Base-by-base conservation (phyloP, 2,329 filamentous ascomycete genomes). In the Alternaria sp. region DNA sequence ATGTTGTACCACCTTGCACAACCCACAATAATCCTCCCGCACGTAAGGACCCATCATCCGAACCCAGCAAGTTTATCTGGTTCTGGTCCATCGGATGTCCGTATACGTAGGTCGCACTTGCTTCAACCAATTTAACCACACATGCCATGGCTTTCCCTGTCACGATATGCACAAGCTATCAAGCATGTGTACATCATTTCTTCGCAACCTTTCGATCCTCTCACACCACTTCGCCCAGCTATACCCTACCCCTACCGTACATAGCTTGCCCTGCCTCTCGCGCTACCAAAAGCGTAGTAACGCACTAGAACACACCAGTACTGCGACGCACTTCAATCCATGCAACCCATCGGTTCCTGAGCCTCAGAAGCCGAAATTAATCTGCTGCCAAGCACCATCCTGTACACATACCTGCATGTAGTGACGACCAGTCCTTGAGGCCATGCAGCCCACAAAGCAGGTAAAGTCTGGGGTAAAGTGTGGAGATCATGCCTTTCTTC, bases 361-460 rank as follows among this genome's bases (percentile, higher is more conserved):
- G 68, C 67, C 66, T 65, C 66, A 69, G 59, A 66, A 68, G 65
- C 67, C 67, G 62, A 65, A 63, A 62, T 54, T 61, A 63, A 61
- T 23, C 54, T 47, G 23, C 44, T 23, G 52, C 47, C 47, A 51
- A 51, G 47, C 32, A 15, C 17, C 17, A 13, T 15, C 47, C 47
- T 40, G 36, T 40, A 50, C 47, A 50, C 6, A 30, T 23, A 4
- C 26, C 30, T 51, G 28, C 51, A 43, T 40, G 36, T 40, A 40
- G 36, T 40, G 36, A 40, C 36, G 36, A 40, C 36, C 36, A 40
- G 36, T 40, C 36, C 36, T 40, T 40, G 36, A 40, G 36, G 36
- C 36, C 36, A 40, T 40, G 36, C 36, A 40, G 36, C 36, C 36
- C 36, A 40, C 36, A 40, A 40, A 40, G 36, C 36, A 40, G 36